Evolutionary conservation across 495 filamentous ascomycete genomes (phyloP).

Genomic region (Talaromyces trachyspermus): DNA sequence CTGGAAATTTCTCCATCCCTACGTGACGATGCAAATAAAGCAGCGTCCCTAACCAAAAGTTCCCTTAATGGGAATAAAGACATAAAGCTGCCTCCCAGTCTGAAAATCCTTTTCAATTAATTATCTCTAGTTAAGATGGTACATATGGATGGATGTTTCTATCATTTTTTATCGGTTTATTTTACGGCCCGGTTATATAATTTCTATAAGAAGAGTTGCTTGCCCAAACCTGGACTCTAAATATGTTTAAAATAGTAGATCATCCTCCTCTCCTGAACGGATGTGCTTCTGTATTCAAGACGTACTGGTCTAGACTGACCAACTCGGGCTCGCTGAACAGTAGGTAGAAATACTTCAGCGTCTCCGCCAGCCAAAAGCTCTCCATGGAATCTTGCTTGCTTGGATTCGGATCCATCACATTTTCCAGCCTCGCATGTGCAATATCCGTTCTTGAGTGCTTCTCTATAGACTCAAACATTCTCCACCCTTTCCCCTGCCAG

Average conservation of each 20-base stretch:
- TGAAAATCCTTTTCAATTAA: no score
- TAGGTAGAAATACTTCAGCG: constrained; percentile 67
- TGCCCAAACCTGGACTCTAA: no score
- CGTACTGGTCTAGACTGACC: constrained; percentile 64
- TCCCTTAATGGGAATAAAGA: no score
- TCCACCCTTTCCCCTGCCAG: constrained; percentile 54
- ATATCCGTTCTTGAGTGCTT: constrained; percentile 39
- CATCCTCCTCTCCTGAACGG: constrained; percentile 20
- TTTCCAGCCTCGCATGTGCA: constrained; percentile 40
- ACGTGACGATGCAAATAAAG: no score
- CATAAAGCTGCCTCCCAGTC: no score
- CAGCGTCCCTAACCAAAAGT: no score
- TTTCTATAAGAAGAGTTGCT: no score
- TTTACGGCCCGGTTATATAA: no score
- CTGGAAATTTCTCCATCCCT: no score
- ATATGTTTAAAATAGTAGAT: constrained; percentile 20
- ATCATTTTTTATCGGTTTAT: no score
- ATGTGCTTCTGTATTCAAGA: constrained; percentile 53
- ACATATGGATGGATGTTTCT: no score
- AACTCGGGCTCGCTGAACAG: constrained; percentile 53
- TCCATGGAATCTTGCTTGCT: constrained; percentile 35
- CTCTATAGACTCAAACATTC: constrained; percentile 51
- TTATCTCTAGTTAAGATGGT: no score
- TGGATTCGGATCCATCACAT: constrained; percentile 17
- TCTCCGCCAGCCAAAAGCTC: constrained; percentile 56